Evolutionary conservation across 305 asterid species (phyloP), one percentile per base, ranked within the genome.

Genomic region (Lippia alba): DNA sequence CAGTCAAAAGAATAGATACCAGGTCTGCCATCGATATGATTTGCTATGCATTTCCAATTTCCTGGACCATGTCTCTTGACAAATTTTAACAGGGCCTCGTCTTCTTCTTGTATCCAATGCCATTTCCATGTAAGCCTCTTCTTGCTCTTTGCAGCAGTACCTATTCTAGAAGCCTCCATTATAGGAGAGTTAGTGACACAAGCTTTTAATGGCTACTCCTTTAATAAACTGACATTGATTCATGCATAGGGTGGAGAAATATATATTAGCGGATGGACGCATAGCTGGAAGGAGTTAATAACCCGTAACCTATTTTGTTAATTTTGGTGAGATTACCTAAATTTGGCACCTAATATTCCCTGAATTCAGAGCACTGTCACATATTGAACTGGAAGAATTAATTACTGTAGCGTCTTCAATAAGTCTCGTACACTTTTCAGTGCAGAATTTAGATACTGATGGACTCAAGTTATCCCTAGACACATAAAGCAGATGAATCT

Each of bases 51-150:
- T 1, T 41, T 34, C 76, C 80, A 75, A 32, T 39, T 64, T 20
- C 67, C 51, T 0, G 72, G 63, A 56, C 80, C 80, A 40, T 55
- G 12, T 11, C 10, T 15, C 36, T 48, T 44, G 41, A 75, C 72
- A 49, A 56, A 68, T 55, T 9, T 7, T 8, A 8, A 20, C 3
- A 75, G 67, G 39, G 36, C 16, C 34, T 8, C 58, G n/a, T 75
- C 80, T 75, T 75, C 80, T 8, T 56, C 63, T 2, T n/a, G 40
- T 8, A 15, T 56, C 80, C 80, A 75, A 20, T 67, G 72, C 12
- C 39, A 46, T 48, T 66, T 18, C 34, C 12, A 62, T 60, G 20
- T 4, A 36, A 8, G 18, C 63, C 57, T 64, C 63, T n/a, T 69
- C 4, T 15, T 34, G 46, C 44, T 54, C 24, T 33, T 60, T 17